Conservation (phyloP, 345 rosid species). For the Populus tremula region DNA sequence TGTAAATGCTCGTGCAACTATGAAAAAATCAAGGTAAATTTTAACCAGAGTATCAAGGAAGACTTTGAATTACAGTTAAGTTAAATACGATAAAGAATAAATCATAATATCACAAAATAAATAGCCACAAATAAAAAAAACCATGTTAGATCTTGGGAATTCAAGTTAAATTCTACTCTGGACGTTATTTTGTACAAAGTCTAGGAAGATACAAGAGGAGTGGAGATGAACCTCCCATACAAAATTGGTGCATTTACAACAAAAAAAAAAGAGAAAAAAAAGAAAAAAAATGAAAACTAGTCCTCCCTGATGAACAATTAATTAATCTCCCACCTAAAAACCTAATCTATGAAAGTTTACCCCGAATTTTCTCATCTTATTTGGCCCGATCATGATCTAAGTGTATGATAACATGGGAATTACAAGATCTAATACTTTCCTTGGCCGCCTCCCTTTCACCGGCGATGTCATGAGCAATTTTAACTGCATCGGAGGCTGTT, state of each 20-base stretch:
- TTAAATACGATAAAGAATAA: no score
- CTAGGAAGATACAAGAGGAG: constrained; percentile 16
- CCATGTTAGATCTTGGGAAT: background rate
- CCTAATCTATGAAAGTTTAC: constrained; percentile 2
- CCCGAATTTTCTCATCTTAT: background rate
- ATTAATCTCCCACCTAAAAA: constrained; percentile 1
- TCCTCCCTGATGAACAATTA: background rate
- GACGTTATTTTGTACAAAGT: constrained; percentile 27
- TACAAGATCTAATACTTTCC: constrained; percentile 25
- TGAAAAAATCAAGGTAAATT: background rate
- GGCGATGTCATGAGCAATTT: constrained; percentile 60
- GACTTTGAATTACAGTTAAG: background rate
- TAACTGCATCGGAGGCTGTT: constrained; percentile 66
- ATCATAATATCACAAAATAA: no score
- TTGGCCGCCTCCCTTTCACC: constrained; percentile 46
- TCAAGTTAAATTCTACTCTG: constrained; percentile 10
- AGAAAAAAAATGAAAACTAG: background rate
- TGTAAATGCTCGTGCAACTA: background rate
- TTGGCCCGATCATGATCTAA: constrained; percentile 6
- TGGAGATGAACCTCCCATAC: constrained; percentile 19
- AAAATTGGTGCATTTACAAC: constrained; percentile 58
- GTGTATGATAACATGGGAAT: constrained; percentile 46
- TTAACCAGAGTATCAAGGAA: background rate
- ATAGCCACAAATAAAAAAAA: background rate
- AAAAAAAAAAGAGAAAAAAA: background rate